Percentiles rank a stretch among this genome's conserved stretches.
These are phyloP conservation scores for Yamagishiella unicocca DNA, from an alignment of 139 green algal genomes.

Conservation along the genomic window DNA sequence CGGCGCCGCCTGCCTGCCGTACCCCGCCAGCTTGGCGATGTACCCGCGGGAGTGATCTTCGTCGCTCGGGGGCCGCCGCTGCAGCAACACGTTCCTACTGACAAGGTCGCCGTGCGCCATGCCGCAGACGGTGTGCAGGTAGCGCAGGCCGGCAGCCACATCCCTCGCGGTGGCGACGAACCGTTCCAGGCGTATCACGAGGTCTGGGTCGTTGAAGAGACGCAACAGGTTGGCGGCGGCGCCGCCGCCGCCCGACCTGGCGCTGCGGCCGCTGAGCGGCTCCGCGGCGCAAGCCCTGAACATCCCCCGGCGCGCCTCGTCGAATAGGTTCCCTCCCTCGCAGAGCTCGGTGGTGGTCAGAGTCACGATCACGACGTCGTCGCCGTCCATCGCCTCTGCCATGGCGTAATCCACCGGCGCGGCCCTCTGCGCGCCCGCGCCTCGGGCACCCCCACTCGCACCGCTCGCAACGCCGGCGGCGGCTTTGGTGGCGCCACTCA, in stretches of 20 bases:
- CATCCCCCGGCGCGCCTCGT: neutral
- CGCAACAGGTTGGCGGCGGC: neutral
- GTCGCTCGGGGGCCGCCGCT: neutral
- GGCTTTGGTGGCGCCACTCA: neutral
- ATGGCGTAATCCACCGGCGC: no score
- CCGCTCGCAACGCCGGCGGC: neutral
- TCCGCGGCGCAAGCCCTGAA: neutral
- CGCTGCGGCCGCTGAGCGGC: neutral
- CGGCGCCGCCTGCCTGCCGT: neutral
- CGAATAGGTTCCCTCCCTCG: neutral
- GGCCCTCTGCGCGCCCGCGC: no score
- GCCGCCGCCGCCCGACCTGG: no score
- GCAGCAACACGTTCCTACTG: conserved; percentile 23
- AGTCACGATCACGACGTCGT: neutral
- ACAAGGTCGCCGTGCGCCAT: conserved; percentile 16
- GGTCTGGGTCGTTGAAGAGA: neutral
- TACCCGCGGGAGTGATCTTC: neutral
- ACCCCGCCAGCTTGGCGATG: conserved; percentile 10
- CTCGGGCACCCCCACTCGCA: no score
- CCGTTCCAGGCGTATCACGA: neutral
- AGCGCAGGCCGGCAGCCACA: neutral
- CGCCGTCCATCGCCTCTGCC: neutral
- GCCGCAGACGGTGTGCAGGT: neutral
- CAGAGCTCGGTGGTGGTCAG: conserved; percentile 4
- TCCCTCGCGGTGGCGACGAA: neutral